Conservation (phyloP, 495 filamentous ascomycete genomes). For the Hypoxylon lenormandii region DNA sequence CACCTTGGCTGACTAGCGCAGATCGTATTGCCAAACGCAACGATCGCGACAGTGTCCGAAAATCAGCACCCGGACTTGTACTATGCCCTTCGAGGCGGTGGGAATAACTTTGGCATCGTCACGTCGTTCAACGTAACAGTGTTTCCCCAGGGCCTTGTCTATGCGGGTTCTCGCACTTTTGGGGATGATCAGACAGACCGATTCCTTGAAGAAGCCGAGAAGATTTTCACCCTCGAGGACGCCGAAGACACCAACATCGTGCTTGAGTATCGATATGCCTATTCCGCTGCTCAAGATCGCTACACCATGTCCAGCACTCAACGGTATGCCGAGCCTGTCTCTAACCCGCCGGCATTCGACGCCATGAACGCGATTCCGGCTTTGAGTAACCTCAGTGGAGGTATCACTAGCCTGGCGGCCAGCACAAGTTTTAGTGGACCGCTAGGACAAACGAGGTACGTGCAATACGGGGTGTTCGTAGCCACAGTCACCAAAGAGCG, state of each 20-base stretch:
- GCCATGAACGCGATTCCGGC: neutral
- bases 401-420: neutral
- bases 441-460: neutral
- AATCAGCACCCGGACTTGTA: too few relatives aligned
- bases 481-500: neutral
- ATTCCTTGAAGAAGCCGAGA: conserved; percentile 2
- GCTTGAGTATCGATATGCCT: neutral
- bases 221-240: neutral
- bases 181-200: neutral
- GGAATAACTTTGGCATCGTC: too few relatives aligned
- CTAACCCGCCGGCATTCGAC: neutral
- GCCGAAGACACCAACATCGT: neutral
- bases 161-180: neutral
- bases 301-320: neutral
- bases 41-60: too few relatives aligned
- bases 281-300: neutral
- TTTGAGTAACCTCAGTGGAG: neutral
- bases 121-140: neutral
- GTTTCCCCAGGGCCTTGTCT: neutral
- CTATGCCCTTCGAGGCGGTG: too few relatives aligned
- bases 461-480: neutral
- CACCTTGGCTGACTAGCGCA: too few relatives aligned
- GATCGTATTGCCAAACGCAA: too few relatives aligned
- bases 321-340: neutral
- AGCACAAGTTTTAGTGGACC: neutral